Evolutionary conservation across 495 filamentous ascomycete species (phyloP).

Genomic region (Chlorociboria aeruginascens): DNA sequence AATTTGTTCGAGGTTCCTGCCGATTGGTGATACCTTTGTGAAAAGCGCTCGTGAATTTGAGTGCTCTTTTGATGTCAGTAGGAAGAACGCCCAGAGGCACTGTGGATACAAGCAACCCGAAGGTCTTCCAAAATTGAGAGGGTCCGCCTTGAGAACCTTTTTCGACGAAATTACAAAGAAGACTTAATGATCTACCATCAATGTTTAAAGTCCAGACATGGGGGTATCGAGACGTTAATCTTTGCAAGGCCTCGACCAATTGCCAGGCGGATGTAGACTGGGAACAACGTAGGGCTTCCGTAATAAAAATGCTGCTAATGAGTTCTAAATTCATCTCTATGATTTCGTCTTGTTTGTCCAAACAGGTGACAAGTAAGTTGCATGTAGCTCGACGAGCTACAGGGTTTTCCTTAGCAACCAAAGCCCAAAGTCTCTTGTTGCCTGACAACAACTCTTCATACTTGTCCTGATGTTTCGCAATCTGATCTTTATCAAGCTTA

Average conservation of each 20-base stretch:
- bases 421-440: conserved; percentile 63
- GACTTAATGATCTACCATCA: conserved; percentile 47
- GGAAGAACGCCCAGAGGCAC: conserved; percentile 45
- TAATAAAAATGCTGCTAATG: conserved; percentile 54
- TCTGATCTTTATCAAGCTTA: conserved; percentile 33
- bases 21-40: conserved; percentile 56
- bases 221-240: conserved; percentile 49
- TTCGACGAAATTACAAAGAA: conserved; percentile 62
- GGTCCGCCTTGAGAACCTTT: conserved; percentile 69
- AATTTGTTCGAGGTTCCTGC: conserved; percentile 60
- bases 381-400: conserved; percentile 61
- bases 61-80: conserved; percentile 32
- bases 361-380: conserved; percentile 46
- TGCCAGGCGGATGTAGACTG: conserved; percentile 66
- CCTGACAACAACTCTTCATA: conserved; percentile 44
- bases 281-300: conserved; percentile 50
- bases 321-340: conserved; percentile 39
- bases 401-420: conserved; percentile 52
- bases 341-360: conserved; percentile 42
- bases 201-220: conserved; percentile 65
- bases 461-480: conserved; percentile 33
- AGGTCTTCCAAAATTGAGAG: conserved; percentile 55
- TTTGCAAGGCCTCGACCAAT: conserved; percentile 48
- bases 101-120: conserved; percentile 44
- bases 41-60: conserved; percentile 49